Percentiles rank a stretch among this genome's conserved stretches.
These are phyloP conservation scores for Lentinula guzmanii DNA, from an alignment of 768 basidiomycete species.

Conservation along the genomic window DNA sequence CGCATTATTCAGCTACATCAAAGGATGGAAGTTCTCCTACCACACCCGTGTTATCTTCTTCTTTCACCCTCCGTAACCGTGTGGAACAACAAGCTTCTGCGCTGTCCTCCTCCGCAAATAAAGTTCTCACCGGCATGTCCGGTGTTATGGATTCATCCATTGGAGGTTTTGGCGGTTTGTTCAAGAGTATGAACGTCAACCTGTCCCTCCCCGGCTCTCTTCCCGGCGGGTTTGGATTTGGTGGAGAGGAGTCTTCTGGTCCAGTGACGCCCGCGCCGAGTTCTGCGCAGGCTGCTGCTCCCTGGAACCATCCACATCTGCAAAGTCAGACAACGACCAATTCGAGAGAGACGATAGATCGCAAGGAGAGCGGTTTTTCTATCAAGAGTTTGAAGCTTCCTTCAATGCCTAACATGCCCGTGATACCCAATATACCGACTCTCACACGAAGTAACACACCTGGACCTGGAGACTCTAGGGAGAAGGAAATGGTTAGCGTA, in stretches of 20 bases:
- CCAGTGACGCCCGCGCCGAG: conserved; percentile 17
- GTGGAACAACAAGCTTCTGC: conserved; percentile 79
- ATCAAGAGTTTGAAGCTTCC: conserved; percentile 73
- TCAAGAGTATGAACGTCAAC: conserved; percentile 41
- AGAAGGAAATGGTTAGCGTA: conserved; percentile 38
- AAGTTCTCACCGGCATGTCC: conserved; percentile 72
- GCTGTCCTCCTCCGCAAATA: conserved; percentile 76
- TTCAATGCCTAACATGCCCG: conserved; percentile 32
- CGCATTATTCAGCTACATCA: background rate
- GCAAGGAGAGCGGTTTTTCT: conserved; percentile 76
- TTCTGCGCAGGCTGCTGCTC: conserved; percentile 23
- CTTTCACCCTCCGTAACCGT: conserved; percentile 36
- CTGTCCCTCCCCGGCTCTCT: conserved; percentile 56
- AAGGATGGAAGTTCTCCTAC: background rate
- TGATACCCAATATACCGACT: conserved; percentile 11
- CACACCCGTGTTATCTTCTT: background rate
- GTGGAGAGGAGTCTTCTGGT: conserved; percentile 10
- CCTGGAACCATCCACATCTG: conserved; percentile 25
- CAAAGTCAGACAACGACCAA: background rate
- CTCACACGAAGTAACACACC: background rate
- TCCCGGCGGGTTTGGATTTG: conserved; percentile 15
- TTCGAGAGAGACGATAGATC: conserved; percentile 33
- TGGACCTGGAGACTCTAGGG: conserved; percentile 16
- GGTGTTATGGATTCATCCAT: conserved; percentile 91
- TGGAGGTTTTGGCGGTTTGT: conserved; percentile 42